These are phyloP conservation scores for Monosporascus sp. DNA, from an alignment of 2,329 filamentous ascomycete species.

Conservation along the genomic window DNA sequence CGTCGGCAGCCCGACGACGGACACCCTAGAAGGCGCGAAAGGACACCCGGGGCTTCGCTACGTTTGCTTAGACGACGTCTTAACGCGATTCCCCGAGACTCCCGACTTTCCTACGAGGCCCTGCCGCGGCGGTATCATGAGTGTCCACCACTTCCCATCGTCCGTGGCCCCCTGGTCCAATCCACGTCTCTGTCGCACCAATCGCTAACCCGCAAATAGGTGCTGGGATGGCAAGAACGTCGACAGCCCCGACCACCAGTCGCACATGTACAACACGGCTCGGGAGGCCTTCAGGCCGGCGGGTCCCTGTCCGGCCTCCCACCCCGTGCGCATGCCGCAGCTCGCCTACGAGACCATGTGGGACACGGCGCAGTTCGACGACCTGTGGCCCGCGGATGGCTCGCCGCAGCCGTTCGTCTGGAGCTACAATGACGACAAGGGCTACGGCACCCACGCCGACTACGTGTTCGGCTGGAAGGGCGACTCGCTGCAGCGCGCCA, in stretches of 20 bases:
- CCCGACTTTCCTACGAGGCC: slow-evolving; percentile 30
- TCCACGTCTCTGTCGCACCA: neutral
- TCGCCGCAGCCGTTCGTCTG: slow-evolving; percentile 18
- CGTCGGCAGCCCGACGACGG: slow-evolving; percentile 24
- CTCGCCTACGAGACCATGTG: slow-evolving; percentile 37
- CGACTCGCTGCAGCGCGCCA: slow-evolving; percentile 22
- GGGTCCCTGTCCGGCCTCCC: slow-evolving; percentile 18
- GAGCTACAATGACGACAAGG: slow-evolving; percentile 20
- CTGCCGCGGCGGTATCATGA: slow-evolving; percentile 34
- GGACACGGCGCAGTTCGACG: slow-evolving; percentile 30
- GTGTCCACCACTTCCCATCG: slow-evolving; percentile 30
- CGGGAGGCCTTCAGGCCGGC: slow-evolving; percentile 12
- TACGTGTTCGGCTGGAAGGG: slow-evolving; percentile 30
- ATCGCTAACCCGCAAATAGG: neutral
- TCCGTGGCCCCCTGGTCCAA: neutral
- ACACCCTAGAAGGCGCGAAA: slow-evolving; percentile 16
- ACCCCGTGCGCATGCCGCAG: slow-evolving; percentile 31
- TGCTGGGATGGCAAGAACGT: slow-evolving; percentile 12
- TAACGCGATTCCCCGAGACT: slow-evolving; percentile 30
- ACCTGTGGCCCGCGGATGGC: slow-evolving; percentile 26
- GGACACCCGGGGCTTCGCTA: slow-evolving; percentile 30
- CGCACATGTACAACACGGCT: slow-evolving; percentile 15
- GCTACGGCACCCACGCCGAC: slow-evolving; percentile 29
- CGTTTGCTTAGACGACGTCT: slow-evolving; percentile 29
- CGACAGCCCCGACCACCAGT: slow-evolving; percentile 2